Evolutionary conservation across 169 alveolate genomes (phyloP).

Genomic region (Eimeria tenella): DNA sequence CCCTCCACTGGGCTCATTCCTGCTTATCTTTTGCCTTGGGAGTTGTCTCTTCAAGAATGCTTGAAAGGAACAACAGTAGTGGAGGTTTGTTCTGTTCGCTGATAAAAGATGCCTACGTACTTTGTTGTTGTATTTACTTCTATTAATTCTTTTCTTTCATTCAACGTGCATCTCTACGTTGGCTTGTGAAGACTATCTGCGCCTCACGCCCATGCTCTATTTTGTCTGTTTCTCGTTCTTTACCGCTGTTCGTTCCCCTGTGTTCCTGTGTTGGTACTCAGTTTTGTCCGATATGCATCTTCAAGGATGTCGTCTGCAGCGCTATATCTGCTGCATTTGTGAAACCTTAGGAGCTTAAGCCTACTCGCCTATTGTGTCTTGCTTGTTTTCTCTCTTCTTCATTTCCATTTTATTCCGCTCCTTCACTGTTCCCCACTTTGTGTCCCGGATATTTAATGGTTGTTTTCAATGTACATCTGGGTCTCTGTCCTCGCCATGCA

Average conservation of each 20-base stretch:
- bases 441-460: no score
- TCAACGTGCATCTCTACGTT: not conserved
- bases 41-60: not conserved
- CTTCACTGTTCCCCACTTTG: not conserved
- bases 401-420: not conserved
- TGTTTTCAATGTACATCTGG: not conserved
- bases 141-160: not conserved
- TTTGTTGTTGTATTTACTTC: not conserved
- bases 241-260: not conserved
- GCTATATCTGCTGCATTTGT: not conserved
- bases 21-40: slow-evolving; percentile 16
- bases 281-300: not conserved
- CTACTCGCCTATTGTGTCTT: not conserved
- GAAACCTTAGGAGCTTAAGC: no score
- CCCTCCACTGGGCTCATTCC: not conserved
- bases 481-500: not conserved
- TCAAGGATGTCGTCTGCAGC: no score
- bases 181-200: not conserved
- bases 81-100: not conserved
- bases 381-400: not conserved
- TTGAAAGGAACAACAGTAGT: not conserved
- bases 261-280: not conserved
- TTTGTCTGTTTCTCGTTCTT: not conserved
- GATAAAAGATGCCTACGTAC: not conserved
- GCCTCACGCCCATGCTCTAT: slow-evolving; percentile 10